These are phyloP conservation scores for Chaetomium globosum DNA, from an alignment of 2,329 filamentous ascomycete genomes.

Conservation along the genomic window DNA sequence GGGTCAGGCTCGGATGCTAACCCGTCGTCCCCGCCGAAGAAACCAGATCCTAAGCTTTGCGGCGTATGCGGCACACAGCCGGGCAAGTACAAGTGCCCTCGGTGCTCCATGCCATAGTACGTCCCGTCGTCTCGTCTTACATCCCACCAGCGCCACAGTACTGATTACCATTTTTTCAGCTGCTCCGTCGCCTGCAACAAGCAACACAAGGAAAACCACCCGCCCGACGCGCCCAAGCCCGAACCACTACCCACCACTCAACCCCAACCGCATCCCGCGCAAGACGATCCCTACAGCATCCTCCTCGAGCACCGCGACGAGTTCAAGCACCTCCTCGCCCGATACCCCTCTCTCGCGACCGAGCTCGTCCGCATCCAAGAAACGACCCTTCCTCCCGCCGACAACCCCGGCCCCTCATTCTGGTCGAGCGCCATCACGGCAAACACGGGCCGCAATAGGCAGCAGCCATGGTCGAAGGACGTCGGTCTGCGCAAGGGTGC, in stretches of 20 bases:
- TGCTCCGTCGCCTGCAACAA: constrained; percentile 61
- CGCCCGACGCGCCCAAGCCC: constrained; percentile 40
- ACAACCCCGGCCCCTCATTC: neutral
- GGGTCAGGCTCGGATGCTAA: constrained; percentile 2
- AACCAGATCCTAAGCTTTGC: constrained; percentile 48
- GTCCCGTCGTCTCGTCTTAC: constrained; percentile 37
- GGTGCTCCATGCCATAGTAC: constrained; percentile 62
- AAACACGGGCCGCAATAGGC: constrained; percentile 37
- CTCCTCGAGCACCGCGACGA: constrained; percentile 55
- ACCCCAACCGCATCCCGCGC: constrained; percentile 25
- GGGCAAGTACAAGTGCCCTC: constrained; percentile 66
- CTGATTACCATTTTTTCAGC: constrained; percentile 44
- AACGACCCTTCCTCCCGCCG: constrained; percentile 52
- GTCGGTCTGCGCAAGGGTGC: constrained; percentile 60
- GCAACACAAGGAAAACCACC: constrained; percentile 45
- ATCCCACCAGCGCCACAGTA: neutral
- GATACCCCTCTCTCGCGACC: constrained; percentile 54
- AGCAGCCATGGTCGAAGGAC: constrained; percentile 59
- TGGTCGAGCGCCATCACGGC: constrained; percentile 8
- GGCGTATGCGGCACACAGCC: constrained; percentile 55
- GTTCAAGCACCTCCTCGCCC: constrained; percentile 54
- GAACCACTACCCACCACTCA: constrained; percentile 42
- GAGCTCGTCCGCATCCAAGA: constrained; percentile 54
- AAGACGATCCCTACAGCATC: constrained; percentile 52
- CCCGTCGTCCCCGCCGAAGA: constrained; percentile 32